Conservation (phyloP, 2,329 filamentous ascomycete species). For the Aspergillus tamarii region DNA sequence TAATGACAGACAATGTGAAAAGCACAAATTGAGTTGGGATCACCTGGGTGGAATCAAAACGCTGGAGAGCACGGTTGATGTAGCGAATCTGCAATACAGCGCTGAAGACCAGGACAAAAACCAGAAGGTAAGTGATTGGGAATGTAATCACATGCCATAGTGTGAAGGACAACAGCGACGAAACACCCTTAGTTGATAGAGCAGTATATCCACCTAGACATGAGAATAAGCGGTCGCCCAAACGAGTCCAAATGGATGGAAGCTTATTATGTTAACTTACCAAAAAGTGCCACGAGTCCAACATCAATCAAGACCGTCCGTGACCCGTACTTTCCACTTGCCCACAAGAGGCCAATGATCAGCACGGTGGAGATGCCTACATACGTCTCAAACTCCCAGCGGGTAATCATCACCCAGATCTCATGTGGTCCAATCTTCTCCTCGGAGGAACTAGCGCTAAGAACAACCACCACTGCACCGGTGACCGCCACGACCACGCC, state of each 20-base stretch:
- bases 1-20: conserved; percentile 93
- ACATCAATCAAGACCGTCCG: conserved; percentile 89
- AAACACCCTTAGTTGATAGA: conserved; percentile 92
- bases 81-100: conserved; percentile 98
- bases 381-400: conserved; percentile 89
- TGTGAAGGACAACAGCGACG: conserved; percentile 89
- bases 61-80: conserved; percentile 84
- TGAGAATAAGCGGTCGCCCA: conserved; percentile 20
- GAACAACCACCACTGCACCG: conserved; percentile 88
- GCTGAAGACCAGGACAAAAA: conserved; percentile 76
- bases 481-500: conserved; percentile 85
- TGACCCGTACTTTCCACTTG: conserved; percentile 81
- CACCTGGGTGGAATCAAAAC: conserved; percentile 96
- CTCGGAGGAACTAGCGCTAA: conserved; percentile 87
- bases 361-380: conserved; percentile 73
- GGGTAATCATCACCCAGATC: conserved; percentile 86
- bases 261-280: conserved; percentile 51
- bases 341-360: conserved; percentile 78
- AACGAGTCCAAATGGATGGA: background rate
- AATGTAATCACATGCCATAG: conserved; percentile 88
- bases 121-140: conserved; percentile 85
- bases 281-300: conserved; percentile 89
- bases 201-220: conserved; percentile 88
- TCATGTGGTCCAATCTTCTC: conserved; percentile 88
- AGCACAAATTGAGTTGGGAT: conserved; percentile 97